Evolutionary conservation across 2,329 filamentous ascomycete genomes (phyloP), one percentile per base, ranked within the genome.

Genomic region (Ophiostoma perfectum): DNA sequence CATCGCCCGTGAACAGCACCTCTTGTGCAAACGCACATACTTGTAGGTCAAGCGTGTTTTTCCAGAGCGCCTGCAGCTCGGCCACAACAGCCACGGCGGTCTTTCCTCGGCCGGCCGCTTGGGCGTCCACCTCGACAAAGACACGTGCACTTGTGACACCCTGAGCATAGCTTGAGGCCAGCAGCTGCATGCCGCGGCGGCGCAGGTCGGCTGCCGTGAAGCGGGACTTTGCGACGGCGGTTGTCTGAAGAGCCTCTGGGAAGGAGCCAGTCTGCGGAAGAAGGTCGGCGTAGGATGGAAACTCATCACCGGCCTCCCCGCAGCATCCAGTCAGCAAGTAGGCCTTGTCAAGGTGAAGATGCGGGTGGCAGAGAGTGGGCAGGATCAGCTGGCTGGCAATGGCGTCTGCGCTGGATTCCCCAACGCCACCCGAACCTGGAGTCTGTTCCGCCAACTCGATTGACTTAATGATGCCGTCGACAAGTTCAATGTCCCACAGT

Each of bases 11-110:
- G 74, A 89, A 88, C 5, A 91, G 78, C 1, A 88, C 85, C 67
- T 91, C 84, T 73, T 92, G 89, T 6, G 89, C 89, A 77, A 91
- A 92, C 1, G 84, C 84, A 73, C 87, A 90, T 4, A 92, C 82
- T 75, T 92, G 89, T 5, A 92, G 77, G 6, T 84, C 78, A 70
- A 88, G 85, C 7, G 79, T 76, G 27, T 81, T 78, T 11, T 76
- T 74, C 74, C 85, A 88, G 66, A 83, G 78, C 2, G 79, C 73
- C 75, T 87, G 88, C 64, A 92, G 78, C 44, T 77, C 77, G 39
- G 87, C 74, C 0, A 86, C 88, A 2, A 83, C 84, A 55, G 83
- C 79, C 68, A 83, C 76, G 0, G 76, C 74, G 45, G 75, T 68
- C 18, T 69, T 70, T 4, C 80, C 78, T 0, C 27, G 58, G 16